A percentile compares a stretch with the other conserved stretches of the same genome.
Conservation (phyloP, 1,139 yeast species). For the Saccharomyces hybrid region DNA sequence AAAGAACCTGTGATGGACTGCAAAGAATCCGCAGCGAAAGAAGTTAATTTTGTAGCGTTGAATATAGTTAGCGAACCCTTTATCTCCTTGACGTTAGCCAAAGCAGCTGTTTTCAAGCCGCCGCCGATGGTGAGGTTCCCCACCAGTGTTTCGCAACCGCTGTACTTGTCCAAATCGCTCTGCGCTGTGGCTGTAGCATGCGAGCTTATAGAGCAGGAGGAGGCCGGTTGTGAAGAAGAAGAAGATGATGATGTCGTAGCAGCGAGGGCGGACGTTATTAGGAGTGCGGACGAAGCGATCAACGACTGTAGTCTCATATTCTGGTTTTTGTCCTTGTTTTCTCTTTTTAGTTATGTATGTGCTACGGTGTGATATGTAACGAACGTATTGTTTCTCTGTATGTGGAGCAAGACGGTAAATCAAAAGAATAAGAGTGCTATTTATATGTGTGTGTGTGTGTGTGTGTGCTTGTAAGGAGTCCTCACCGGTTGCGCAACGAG, state of each 20-base stretch:
- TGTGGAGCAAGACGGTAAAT: not conserved
- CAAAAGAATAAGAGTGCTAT: not conserved
- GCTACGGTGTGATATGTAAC: not conserved
- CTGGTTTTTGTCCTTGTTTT: not conserved
- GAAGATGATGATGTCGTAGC: constrained; percentile 26
- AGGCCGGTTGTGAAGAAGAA: constrained; percentile 27
- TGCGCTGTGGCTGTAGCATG: constrained; percentile 69
- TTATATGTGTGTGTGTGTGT: not conserved
- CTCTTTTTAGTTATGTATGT: not conserved
- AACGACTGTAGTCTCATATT: not conserved
- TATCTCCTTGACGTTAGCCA: constrained; percentile 56
- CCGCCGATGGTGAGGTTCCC: constrained; percentile 74
- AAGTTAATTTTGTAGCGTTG: constrained; percentile 55
- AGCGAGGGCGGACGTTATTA: constrained; percentile 15
- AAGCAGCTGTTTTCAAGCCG: constrained; percentile 48
- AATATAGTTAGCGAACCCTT: constrained; percentile 64
- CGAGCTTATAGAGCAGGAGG: constrained; percentile 39
- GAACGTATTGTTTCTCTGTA: not conserved
- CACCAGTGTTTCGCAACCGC: constrained; percentile 69
- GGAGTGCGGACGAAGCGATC: not conserved
- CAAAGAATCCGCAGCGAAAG: constrained; percentile 71
- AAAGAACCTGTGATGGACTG: constrained; percentile 67
- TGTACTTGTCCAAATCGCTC: constrained; percentile 62
- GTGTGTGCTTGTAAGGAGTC: not conserved
- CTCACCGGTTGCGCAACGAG: not conserved